These are phyloP conservation scores for Prunus dulcis DNA, from an alignment of 306 rosid species.

Conservation along the genomic window DNA sequence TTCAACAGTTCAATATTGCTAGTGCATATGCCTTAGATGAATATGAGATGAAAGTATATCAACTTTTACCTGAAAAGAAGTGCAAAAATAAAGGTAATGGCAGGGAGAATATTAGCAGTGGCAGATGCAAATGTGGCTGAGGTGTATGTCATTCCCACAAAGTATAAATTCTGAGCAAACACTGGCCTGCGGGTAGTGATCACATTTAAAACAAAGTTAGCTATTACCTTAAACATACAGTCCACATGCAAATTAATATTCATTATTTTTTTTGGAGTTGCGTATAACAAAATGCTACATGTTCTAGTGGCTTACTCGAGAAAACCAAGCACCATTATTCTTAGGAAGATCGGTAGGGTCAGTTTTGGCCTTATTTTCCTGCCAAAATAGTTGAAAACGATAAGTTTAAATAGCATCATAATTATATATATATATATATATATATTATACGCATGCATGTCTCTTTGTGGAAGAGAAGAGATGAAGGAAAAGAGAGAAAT, in stretches of 20 bases:
- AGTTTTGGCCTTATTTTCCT: constrained; percentile 88
- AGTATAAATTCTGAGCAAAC: constrained; percentile 87
- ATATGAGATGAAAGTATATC: background rate
- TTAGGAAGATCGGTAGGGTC: constrained; percentile 60
- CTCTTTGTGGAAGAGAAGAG: background rate
- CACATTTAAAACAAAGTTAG: background rate
- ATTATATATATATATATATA: background rate
- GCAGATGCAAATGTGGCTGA: constrained; percentile 92
- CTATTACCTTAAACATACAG: background rate
- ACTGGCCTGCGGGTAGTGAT: constrained; percentile 55
- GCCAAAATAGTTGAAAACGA: constrained; percentile 15
- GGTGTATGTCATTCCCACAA: constrained; percentile 76
- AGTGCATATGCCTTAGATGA: background rate
- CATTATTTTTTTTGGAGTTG: background rate
- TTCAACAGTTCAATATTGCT: background rate
- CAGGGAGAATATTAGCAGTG: constrained; percentile 84
- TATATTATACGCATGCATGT: background rate
- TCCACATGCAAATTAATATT: background rate
- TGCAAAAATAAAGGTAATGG: constrained; percentile 90
- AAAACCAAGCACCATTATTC: constrained; percentile 73
- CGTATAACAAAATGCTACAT: background rate
- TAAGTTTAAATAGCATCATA: background rate
- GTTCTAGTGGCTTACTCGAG: constrained; percentile 64
- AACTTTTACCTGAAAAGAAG: constrained; percentile 58
- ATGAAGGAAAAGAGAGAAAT: background rate